phyloP scores from a whole-genome alignment of 805 yeast genomes.

The Saccharomycopsis fodiens region DNA sequence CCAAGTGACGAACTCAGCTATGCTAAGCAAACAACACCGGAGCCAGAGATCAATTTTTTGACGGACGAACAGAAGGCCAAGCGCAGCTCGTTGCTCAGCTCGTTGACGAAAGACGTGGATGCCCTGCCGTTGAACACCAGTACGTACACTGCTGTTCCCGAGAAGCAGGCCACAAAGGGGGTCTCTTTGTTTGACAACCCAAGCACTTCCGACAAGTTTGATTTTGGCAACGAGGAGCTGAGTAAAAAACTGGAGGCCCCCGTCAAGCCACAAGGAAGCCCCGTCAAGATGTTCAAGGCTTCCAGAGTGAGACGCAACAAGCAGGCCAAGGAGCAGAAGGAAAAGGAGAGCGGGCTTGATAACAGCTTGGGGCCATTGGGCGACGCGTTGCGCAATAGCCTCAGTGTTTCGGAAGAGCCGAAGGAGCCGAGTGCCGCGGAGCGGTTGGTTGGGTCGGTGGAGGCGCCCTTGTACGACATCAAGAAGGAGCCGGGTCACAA shows the following conservation, averaged over 20 bases:
- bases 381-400: slow-evolving; percentile 28
- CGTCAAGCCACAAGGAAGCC: slow-evolving; percentile 24
- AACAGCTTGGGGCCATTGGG: slow-evolving; percentile 18
- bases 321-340: slow-evolving; percentile 19
- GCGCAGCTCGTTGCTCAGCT: slow-evolving; percentile 20
- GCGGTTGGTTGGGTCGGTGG: slow-evolving; percentile 35
- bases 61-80: slow-evolving; percentile 22
- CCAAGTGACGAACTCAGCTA: slow-evolving; percentile 10
- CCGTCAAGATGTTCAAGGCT: slow-evolving; percentile 38
- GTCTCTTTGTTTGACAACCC: slow-evolving; percentile 20
- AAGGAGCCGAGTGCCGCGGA: slow-evolving; percentile 26
- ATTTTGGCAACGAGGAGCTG: slow-evolving; percentile 6
- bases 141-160: slow-evolving; percentile 4
- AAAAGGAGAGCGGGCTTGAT: background rate
- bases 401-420: slow-evolving; percentile 25
- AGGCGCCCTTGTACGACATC: slow-evolving; percentile 48
- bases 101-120: slow-evolving; percentile 15
- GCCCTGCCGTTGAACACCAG: slow-evolving; percentile 7
- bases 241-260: background rate
- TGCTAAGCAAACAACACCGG: slow-evolving; percentile 3
- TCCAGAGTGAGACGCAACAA: slow-evolving; percentile 36
- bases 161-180: slow-evolving; percentile 12
- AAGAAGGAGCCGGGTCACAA: slow-evolving; percentile 23
- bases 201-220: slow-evolving; percentile 11
- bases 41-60: background rate